phyloP scores from a whole-genome alignment of 2,329 filamentous ascomycete species.

The Colletotrichum phormii region DNA sequence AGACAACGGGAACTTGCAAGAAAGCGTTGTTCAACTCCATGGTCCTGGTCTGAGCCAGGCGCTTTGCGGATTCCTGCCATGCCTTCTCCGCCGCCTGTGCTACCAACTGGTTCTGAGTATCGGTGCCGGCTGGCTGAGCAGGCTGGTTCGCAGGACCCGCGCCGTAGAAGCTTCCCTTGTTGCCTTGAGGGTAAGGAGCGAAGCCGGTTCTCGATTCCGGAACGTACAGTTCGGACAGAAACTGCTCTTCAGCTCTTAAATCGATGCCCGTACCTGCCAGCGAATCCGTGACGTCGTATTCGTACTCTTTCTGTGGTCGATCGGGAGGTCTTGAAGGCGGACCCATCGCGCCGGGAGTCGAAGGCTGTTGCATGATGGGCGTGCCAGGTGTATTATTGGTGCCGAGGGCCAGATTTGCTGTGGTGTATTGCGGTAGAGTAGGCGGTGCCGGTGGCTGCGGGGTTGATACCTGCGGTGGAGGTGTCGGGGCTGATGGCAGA shows the following conservation, averaged over 20 bases:
- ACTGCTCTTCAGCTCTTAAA: conserved; percentile 86
- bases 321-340: conserved; percentile 72
- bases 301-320: conserved; percentile 69
- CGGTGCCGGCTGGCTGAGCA: conserved; percentile 55
- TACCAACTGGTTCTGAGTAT: conserved; percentile 72
- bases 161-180: conserved; percentile 71
- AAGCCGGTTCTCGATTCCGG: conserved; percentile 64
- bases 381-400: conserved; percentile 16
- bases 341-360: conserved; percentile 60
- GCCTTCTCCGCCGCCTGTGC: conserved; percentile 74
- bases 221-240: conserved; percentile 76
- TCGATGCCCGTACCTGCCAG: conserved; percentile 88
- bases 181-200: conserved; percentile 65
- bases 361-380: conserved; percentile 37
- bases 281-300: conserved; percentile 85
- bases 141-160: conserved; percentile 75
- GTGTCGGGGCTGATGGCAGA: conserved; percentile 39
- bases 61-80: conserved; percentile 74
- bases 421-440: conserved; percentile 38
- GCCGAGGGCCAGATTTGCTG: conserved; percentile 38
- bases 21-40: conserved; percentile 82
- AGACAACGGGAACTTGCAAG: conserved; percentile 71
- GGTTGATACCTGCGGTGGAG: conserved; percentile 38
- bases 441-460: conserved; percentile 32
- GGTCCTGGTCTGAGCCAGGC: conserved; percentile 68